phyloP scores from a whole-genome alignment of 2,329 filamentous ascomycete genomes.

The Aspergillus quadricinctus region DNA sequence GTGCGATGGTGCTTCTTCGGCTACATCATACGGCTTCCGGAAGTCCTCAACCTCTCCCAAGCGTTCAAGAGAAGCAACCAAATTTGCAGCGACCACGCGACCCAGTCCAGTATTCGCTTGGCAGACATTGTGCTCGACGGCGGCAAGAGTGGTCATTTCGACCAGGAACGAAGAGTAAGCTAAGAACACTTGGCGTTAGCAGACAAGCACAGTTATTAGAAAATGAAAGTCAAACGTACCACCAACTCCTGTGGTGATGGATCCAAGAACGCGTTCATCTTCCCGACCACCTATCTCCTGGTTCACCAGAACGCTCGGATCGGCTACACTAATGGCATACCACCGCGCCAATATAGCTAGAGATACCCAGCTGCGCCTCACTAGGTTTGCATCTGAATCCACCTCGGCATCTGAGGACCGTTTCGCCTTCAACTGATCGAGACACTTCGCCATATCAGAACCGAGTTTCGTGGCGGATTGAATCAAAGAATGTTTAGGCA shows the following conservation, averaged over 20 bases:
- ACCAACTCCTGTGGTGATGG: slow-evolving; percentile 32
- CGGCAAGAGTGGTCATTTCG: slow-evolving; percentile 33
- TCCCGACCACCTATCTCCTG: slow-evolving; percentile 37
- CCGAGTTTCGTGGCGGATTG: slow-evolving; percentile 36
- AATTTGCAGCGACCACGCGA: slow-evolving; percentile 33
- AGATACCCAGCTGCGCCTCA: slow-evolving; percentile 38
- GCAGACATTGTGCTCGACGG: slow-evolving; percentile 31
- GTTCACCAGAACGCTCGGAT: slow-evolving; percentile 33
- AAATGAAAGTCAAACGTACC: slow-evolving; percentile 26
- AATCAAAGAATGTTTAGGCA: slow-evolving; percentile 38
- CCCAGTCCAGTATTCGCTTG: slow-evolving; percentile 33
- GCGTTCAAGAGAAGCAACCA: slow-evolving; percentile 35
- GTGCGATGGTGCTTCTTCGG: slow-evolving; percentile 21
- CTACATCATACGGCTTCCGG: slow-evolving; percentile 23
- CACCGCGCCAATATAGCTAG: slow-evolving; percentile 38
- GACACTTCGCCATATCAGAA: slow-evolving; percentile 35
- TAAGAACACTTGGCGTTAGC: slow-evolving; percentile 12
- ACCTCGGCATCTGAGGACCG: slow-evolving; percentile 30
- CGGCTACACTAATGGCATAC: slow-evolving; percentile 40
- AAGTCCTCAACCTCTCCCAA: slow-evolving; percentile 35
- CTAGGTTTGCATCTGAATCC: slow-evolving; percentile 39
- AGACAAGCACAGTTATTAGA: neutral
- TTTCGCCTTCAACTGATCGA: slow-evolving; percentile 36
- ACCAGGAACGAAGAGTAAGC: slow-evolving; percentile 36
- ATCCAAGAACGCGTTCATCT: slow-evolving; percentile 36